A percentile compares a stretch with the other conserved stretches of the same genome.
These are phyloP conservation scores for Xylogone sp. DNA, from an alignment of 2,329 filamentous ascomycete genomes.

Conservation along the genomic window DNA sequence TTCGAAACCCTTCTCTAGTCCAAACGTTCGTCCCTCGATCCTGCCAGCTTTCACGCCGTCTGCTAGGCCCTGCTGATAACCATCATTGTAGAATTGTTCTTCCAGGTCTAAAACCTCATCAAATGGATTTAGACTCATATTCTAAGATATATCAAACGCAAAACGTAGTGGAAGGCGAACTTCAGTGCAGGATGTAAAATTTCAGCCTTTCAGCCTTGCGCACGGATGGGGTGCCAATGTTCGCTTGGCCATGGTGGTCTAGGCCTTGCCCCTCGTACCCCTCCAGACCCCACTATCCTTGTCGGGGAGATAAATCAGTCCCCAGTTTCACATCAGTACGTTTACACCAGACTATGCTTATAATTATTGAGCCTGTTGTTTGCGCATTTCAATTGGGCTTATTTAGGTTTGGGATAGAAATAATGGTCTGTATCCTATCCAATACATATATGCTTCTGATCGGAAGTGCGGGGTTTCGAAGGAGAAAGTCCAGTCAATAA, in stretches of 20 bases:
- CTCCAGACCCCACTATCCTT: too few relatives aligned
- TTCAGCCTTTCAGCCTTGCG: constrained; percentile 2
- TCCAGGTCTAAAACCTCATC: constrained; percentile 53
- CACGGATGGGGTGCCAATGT: not conserved
- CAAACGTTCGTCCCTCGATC: constrained; percentile 85
- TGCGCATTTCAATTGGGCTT: too few relatives aligned
- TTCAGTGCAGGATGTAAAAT: not conserved
- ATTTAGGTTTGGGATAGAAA: too few relatives aligned
- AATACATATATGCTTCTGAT: too few relatives aligned
- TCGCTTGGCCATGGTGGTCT: not conserved
- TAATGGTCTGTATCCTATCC: too few relatives aligned
- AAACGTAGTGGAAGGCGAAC: not conserved
- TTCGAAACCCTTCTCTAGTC: constrained; percentile 88
- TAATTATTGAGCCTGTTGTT: too few relatives aligned
- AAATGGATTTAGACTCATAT: constrained; percentile 23
- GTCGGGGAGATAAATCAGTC: too few relatives aligned
- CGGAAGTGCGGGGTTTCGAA: too few relatives aligned
- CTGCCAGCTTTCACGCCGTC: constrained; percentile 78
- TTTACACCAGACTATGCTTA: too few relatives aligned
- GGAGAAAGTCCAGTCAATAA: too few relatives aligned
- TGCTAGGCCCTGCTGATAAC: constrained; percentile 68
- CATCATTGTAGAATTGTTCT: constrained; percentile 74
- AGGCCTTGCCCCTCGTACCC: not conserved
- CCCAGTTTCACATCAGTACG: too few relatives aligned
- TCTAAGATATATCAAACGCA: not conserved